Conservation (phyloP, 2,329 filamentous ascomycete species). For the Trichophyton mentagrophytes region DNA sequence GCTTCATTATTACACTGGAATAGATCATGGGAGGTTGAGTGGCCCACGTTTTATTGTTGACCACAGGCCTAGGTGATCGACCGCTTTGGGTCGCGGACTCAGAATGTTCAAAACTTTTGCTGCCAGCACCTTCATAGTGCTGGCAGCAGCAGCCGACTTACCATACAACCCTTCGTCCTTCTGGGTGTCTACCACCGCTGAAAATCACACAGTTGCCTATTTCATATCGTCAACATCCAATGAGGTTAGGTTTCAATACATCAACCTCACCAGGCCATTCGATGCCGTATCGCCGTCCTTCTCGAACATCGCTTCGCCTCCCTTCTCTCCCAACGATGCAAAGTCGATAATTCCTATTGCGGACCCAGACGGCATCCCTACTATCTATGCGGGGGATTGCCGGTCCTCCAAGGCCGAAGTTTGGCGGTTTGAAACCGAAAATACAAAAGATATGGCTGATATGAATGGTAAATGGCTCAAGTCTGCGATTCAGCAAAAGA, state of each 20-base stretch:
- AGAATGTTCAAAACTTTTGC: conserved; percentile 9
- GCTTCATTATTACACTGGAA: neutral
- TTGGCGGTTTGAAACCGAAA: conserved; percentile 44
- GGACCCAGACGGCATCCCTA: conserved; percentile 54
- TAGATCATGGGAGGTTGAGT: neutral
- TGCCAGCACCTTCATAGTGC: conserved; percentile 1
- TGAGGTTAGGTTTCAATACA: conserved; percentile 10
- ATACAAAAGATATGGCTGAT: conserved; percentile 25
- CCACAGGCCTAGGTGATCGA: neutral
- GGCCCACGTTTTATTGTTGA: neutral
- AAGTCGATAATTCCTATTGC: conserved; percentile 56
- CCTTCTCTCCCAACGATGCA: conserved; percentile 39
- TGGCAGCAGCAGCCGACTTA: conserved; percentile 4
- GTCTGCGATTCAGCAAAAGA: conserved; percentile 19
- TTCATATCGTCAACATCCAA: conserved; percentile 9
- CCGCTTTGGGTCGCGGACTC: neutral
- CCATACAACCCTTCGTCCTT: conserved; percentile 15
- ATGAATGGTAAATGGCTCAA: conserved; percentile 46
- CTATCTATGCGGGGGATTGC: conserved; percentile 65
- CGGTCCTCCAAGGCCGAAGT: conserved; percentile 8
- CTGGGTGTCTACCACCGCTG: conserved; percentile 5
- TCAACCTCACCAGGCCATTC: conserved; percentile 10
- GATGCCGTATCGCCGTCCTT: conserved; percentile 29
- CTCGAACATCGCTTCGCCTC: conserved; percentile 34
- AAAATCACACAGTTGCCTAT: conserved; percentile 9